Conservation (phyloP, 371 early-diverging fungal genomes). For the Mucor indicus region DNA sequence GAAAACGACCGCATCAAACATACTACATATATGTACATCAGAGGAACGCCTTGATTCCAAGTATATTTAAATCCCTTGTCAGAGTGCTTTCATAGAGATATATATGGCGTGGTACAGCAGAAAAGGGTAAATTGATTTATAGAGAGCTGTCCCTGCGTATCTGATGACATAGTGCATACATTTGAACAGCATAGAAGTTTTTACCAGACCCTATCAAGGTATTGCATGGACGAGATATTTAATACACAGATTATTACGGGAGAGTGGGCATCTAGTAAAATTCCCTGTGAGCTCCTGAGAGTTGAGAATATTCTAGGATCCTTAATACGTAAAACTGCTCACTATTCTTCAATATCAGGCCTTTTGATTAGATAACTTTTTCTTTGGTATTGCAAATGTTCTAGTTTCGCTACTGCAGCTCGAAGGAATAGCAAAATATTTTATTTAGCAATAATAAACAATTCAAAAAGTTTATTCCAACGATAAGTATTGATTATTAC, state of each 20-base stretch:
- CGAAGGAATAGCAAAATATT: no score
- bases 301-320: constrained; percentile 66
- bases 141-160: constrained; percentile 84
- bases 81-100: constrained; percentile 54
- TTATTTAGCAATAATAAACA: no score
- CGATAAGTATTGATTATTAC: no score
- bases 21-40: not conserved
- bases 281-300: constrained; percentile 68
- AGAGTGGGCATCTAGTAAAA: constrained; percentile 68
- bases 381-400: no score
- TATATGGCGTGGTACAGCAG: constrained; percentile 66
- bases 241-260: constrained; percentile 30
- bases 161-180: constrained; percentile 74
- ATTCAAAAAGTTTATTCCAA: no score
- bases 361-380: no score
- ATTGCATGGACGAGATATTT: constrained; percentile 31
- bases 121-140: constrained; percentile 66
- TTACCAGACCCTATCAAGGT: constrained; percentile 50
- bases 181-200: constrained; percentile 64
- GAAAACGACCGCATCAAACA: constrained; percentile 19
- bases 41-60: not conserved
- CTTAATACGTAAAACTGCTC: constrained; percentile 44
- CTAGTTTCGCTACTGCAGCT: no score
- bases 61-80: constrained; percentile 74
- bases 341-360: no score